Base-by-base conservation (phyloP, 78 protist genomes). In the Ministeria vibrans region DNA sequence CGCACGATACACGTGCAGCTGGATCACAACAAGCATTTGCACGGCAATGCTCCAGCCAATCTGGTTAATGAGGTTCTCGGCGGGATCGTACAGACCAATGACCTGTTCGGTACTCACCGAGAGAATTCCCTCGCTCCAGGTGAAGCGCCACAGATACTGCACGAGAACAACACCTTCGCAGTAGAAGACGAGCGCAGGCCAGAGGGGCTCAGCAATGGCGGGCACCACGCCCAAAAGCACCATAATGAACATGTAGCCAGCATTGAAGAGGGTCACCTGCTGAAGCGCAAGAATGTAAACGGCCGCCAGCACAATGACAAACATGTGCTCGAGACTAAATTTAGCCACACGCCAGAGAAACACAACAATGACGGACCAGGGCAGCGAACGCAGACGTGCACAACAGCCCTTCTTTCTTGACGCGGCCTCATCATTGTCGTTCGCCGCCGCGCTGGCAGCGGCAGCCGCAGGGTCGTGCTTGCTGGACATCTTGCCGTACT, bases 1-100 rank as follows among this genome's bases (percentile, higher is more conserved):
- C 18, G 59, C 59, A 51, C 76, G 59, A 23, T 70, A 70, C 30
- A 28, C 59, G 61, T 34, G 59, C 36, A 36, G 53, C 76, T 70
- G 76, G 27, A 70, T 2, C 62, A 44, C 25, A 0, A n/a, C 11
- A 38, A 70, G 23, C 61, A 6, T 15, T 18, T 44, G 76, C 22
- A 70, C 44, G 62, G 59, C 76, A 1, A 70, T 1, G 38, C 44
- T 28, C 51, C 51, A 70, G 27, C n/a, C 1, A 27, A 70, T 15
- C 38, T 3, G 66, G 38, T 30, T 28, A 4, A 22, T 59, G 66
- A 28, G 66, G 25, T 9, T 6, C 38, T 25, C 11, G 66, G 28
- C 28, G 66, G 11, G 38, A 22, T 22, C 32, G 34, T 59, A 22
- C 25, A 59, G 66, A 15, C 66, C 66, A 59, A 66, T 25, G 49